phyloP scores from a whole-genome alignment of 176 grass and related monocot species.

The Juncus effusus region DNA sequence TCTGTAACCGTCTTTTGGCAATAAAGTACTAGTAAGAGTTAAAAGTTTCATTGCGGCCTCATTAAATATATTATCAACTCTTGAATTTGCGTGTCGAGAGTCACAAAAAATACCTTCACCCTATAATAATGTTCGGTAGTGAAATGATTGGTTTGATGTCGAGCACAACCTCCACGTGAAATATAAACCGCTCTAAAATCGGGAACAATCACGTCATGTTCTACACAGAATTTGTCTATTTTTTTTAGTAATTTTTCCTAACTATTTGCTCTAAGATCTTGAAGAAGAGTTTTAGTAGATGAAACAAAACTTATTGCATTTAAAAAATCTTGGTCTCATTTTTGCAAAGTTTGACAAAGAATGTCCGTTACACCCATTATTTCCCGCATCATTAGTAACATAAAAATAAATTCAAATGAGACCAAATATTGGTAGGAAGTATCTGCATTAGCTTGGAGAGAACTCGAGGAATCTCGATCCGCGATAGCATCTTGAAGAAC shows the following conservation, averaged over 20 bases:
- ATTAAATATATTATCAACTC: background rate
- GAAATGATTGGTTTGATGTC: background rate
- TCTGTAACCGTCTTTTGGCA: no score
- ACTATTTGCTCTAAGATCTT: no score
- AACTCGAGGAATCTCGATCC: background rate
- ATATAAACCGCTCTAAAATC: slow-evolving; percentile 6
- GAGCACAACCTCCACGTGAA: slow-evolving; percentile 2
- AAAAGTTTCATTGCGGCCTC: no score
- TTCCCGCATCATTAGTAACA: no score
- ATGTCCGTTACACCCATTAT: no score
- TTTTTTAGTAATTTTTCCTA: background rate
- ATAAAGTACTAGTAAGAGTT: no score
- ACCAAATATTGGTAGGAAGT: no score
- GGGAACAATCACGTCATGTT: background rate
- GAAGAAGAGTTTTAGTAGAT: no score
- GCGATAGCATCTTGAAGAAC: slow-evolving; percentile 2
- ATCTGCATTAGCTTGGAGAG: background rate
- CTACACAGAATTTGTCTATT: background rate
- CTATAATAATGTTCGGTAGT: background rate
- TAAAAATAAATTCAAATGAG: no score
- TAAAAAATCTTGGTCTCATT: background rate
- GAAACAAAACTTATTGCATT: background rate
- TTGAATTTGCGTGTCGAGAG: background rate
- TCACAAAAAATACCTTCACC: no score
- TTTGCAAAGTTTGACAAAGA: no score